Evolutionary conservation across 2,329 filamentous ascomycete genomes (phyloP).

Genomic region (Alternaria dauci): DNA sequence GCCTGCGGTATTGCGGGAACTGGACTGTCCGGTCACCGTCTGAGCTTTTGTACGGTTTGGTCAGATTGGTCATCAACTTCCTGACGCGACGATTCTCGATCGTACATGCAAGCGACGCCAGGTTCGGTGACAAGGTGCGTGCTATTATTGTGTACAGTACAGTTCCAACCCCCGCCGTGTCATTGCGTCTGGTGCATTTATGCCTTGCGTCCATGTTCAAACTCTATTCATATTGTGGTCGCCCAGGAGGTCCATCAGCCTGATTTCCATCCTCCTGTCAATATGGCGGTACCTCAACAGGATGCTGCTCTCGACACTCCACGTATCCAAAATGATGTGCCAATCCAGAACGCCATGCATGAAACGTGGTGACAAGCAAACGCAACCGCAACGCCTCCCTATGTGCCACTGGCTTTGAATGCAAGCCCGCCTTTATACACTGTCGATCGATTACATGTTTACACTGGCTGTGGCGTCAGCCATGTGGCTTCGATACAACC

Average conservation of each 20-base stretch:
- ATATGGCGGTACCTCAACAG: constrained; percentile 3
- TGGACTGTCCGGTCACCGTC: not conserved
- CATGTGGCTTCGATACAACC: constrained; percentile 51
- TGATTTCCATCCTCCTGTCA: constrained; percentile 6
- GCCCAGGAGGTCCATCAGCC: constrained; percentile 1
- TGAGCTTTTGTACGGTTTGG: not conserved
- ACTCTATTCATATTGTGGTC: constrained; percentile 12
- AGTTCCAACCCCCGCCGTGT: constrained; percentile 6
- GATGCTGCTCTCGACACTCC: constrained; percentile 10
- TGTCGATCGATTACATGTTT: constrained; percentile 5
- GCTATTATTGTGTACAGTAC: constrained; percentile 2
- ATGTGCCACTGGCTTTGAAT: constrained; percentile 21
- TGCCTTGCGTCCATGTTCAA: constrained; percentile 8
- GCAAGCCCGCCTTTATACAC: constrained; percentile 10
- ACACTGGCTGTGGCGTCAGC: constrained; percentile 46
- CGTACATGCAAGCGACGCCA: not conserved
- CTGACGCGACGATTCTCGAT: not conserved
- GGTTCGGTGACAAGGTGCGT: not conserved
- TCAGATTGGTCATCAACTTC: not conserved
- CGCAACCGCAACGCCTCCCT: constrained; percentile 38
- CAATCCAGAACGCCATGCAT: constrained; percentile 39
- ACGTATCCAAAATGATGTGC: constrained; percentile 21
- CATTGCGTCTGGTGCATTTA: constrained; percentile 5
- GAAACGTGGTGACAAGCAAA: constrained; percentile 29
- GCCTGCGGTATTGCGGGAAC: not conserved